A percentile compares a stretch with the other conserved stretches of the same genome.
Conservation (phyloP, 73 alveolate species). For the Paramecium bursaria region DNA sequence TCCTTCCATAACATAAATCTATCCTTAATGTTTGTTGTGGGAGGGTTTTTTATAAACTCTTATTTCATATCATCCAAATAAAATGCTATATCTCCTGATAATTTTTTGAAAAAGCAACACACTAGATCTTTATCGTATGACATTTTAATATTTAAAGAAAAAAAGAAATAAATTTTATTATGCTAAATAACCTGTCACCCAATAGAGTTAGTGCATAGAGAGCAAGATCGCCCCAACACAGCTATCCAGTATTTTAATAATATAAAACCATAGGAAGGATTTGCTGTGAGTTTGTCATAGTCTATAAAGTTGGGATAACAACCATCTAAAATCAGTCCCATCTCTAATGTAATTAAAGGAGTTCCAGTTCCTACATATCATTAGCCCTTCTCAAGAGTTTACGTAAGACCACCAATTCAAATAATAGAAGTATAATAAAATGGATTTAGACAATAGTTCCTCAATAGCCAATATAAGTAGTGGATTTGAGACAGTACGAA, state of each 20-base stretch:
- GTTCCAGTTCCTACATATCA: not conserved
- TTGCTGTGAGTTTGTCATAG: not conserved
- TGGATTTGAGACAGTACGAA: not conserved
- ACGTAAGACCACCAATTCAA: not conserved
- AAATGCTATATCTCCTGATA: not conserved
- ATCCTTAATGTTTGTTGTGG: slow-evolving; percentile 42
- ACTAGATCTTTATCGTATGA: not conserved
- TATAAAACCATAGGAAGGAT: not conserved
- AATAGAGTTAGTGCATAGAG: not conserved
- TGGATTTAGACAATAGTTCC: not conserved
- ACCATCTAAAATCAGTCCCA: not conserved
- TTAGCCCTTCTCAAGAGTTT: not conserved
- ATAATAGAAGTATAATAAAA: too few species aligned
- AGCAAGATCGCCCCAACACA: not conserved
- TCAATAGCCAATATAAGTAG: not conserved
- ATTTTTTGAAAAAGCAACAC: not conserved
- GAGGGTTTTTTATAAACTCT: slow-evolving; percentile 35
- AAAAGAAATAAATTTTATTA: too few species aligned
- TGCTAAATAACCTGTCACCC: not conserved
- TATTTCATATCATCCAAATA: slow-evolving; percentile 52
- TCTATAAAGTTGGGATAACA: not conserved
- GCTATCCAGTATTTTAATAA: too few species aligned
- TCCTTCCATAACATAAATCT: slow-evolving; percentile 60
- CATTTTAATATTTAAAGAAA: not conserved
- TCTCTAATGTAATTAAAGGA: not conserved